Conservation (phyloP, 441 rosid genomes). For the Gossypium schwendimanii region DNA sequence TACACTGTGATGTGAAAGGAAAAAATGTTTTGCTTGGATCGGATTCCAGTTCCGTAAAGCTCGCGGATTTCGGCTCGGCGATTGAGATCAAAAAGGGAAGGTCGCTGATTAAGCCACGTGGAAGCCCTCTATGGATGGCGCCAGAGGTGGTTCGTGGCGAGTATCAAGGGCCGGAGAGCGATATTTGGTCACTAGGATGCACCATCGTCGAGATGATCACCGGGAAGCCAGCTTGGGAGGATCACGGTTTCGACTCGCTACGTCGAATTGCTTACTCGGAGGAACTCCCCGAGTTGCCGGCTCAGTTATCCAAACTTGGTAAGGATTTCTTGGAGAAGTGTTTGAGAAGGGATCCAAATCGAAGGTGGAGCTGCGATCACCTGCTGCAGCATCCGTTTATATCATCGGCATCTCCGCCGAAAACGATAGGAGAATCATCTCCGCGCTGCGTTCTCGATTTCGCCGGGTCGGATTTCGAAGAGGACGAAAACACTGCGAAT, state of each 20-base stretch:
- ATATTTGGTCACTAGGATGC: conserved; percentile 76
- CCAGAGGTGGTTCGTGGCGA: conserved; percentile 72
- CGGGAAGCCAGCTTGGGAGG: conserved; percentile 65
- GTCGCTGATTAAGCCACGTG: conserved; percentile 37
- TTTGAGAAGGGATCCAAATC: conserved; percentile 35
- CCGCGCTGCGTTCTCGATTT: conserved; percentile 71
- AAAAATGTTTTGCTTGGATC: conserved; percentile 41
- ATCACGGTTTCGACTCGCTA: conserved; percentile 38
- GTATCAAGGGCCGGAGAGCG: conserved; percentile 70
- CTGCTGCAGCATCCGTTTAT: conserved; percentile 61
- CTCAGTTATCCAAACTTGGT: conserved; percentile 38
- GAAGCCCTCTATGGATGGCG: conserved; percentile 89
- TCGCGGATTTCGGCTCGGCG: conserved; percentile 76
- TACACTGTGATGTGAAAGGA: conserved; percentile 76
- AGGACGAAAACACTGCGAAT: neutral
- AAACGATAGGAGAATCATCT: conserved; percentile 28
- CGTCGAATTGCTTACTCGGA: conserved; percentile 43
- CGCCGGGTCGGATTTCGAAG: conserved; percentile 34
- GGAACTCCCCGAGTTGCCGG: conserved; percentile 38
- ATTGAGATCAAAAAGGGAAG: neutral
- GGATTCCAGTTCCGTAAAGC: conserved; percentile 31
- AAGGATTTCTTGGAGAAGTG: conserved; percentile 58
- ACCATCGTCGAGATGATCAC: conserved; percentile 68
- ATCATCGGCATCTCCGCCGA: conserved; percentile 18
- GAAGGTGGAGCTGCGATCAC: conserved; percentile 70